A percentile compares a stretch with the other conserved stretches of the same genome.
These are phyloP conservation scores for Sequoiadendron giganteum DNA, from an alignment of 75 land plant species.

Conservation along the genomic window DNA sequence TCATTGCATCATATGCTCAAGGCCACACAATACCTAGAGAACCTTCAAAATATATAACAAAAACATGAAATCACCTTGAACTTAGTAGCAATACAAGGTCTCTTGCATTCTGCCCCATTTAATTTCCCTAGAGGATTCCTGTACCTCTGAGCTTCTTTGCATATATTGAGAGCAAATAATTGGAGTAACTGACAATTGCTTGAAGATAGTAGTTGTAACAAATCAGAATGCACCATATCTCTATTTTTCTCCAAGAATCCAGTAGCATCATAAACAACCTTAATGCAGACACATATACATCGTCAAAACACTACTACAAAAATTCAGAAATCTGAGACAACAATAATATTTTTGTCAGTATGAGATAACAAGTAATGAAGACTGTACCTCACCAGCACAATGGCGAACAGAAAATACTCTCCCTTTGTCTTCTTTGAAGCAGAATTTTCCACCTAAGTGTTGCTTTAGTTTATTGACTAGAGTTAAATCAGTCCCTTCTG, in stretches of 20 bases:
- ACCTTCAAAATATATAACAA: neutral
- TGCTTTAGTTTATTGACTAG: constrained; percentile 88
- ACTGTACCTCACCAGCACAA: constrained; percentile 91
- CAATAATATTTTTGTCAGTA: neutral
- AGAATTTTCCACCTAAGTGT: constrained; percentile 64
- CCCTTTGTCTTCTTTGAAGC: constrained; percentile 83
- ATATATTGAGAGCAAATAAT: constrained; percentile 69
- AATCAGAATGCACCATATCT: constrained; percentile 81
- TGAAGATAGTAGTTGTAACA: constrained; percentile 74
- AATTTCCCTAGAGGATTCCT: constrained; percentile 41
- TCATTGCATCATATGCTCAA: neutral
- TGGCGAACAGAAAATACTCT: constrained; percentile 75
- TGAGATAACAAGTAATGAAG: neutral
- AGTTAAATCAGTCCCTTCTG: constrained; percentile 84
- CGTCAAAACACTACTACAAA: neutral
- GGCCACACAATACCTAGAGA: neutral
- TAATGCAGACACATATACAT: constrained; percentile 11
- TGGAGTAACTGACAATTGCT: constrained; percentile 67
- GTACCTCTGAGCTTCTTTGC: constrained; percentile 47
- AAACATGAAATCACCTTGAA: constrained; percentile 70
- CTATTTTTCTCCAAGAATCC: constrained; percentile 97
- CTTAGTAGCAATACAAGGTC: constrained; percentile 83
- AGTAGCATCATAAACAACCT: constrained; percentile 87
- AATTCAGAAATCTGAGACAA: neutral
- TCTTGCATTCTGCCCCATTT: constrained; percentile 82